These are phyloP conservation scores for Geotrichum phurueaensis DNA, from an alignment of 1,139 yeast genomes.

Conservation along the genomic window DNA sequence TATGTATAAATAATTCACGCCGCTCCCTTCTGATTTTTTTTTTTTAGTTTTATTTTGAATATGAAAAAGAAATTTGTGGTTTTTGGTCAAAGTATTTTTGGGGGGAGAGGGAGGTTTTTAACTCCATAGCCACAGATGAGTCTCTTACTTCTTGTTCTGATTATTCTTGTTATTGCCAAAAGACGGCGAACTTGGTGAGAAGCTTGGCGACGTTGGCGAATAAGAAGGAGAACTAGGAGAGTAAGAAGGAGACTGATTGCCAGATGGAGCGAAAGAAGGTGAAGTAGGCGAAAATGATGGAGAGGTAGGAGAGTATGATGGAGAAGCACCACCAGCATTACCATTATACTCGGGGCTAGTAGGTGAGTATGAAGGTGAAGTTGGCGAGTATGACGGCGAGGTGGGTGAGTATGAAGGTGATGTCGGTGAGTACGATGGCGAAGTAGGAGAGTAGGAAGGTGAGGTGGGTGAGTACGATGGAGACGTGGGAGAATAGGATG, in stretches of 20 bases:
- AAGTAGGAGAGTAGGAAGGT: constrained; percentile 57
- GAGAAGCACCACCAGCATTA: constrained; percentile 71
- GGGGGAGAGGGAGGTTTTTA: background rate
- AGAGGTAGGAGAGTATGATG: constrained; percentile 62
- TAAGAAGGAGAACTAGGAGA: constrained; percentile 69
- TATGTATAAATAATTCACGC: background rate
- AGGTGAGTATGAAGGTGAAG: constrained; percentile 60
- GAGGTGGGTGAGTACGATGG: constrained; percentile 65
- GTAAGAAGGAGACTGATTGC: constrained; percentile 43
- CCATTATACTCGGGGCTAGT: constrained; percentile 68
- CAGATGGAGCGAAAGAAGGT: constrained; percentile 57
- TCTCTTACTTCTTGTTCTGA: background rate
- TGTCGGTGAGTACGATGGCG: constrained; percentile 57
- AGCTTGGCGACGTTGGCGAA: constrained; percentile 61
- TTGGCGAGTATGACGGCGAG: constrained; percentile 65
- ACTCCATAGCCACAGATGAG: background rate
- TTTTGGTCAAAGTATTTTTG: background rate
- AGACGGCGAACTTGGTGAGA: constrained; percentile 57
- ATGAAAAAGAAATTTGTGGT: background rate
- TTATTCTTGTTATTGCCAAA: constrained; percentile 30
- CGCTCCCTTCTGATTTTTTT: background rate
- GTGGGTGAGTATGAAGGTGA: constrained; percentile 67
- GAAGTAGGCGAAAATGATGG: constrained; percentile 67
- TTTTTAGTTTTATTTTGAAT: background rate
- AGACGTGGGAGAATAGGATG: constrained; percentile 62